phyloP scores from a whole-genome alignment of 306 rosid genomes.

The Lagenaria siceraria region DNA sequence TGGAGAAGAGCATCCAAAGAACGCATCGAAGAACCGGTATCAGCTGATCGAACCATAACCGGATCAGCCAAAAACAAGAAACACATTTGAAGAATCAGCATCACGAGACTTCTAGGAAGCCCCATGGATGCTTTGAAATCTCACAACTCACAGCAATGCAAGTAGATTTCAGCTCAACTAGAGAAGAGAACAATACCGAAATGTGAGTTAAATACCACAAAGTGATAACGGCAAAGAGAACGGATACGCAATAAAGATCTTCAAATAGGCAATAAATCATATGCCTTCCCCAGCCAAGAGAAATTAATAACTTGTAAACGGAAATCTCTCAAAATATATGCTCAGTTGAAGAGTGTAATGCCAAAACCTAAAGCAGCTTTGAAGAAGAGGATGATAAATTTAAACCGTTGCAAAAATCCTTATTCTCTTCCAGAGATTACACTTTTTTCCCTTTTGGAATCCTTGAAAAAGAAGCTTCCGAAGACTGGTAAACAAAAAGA shows the following conservation, averaged over 20 bases:
- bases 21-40: slow-evolving; percentile 3
- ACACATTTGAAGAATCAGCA: slow-evolving; percentile 2
- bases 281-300: not conserved
- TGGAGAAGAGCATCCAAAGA: slow-evolving; percentile 41
- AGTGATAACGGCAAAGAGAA: not conserved
- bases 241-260: slow-evolving; percentile 5
- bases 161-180: not conserved
- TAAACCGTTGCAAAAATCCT: slow-evolving; percentile 8
- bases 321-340: slow-evolving; percentile 1
- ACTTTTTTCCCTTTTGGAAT: slow-evolving; percentile 12
- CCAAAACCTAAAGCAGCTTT: slow-evolving; percentile 5
- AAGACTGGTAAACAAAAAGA: not conserved
- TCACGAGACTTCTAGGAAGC: slow-evolving; percentile 13
- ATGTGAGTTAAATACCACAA: not conserved
- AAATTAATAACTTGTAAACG: not conserved
- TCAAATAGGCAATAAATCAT: slow-evolving; percentile 2
- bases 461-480: slow-evolving; percentile 3
- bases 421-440: slow-evolving; percentile 2
- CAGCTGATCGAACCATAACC: not conserved
- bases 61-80: slow-evolving; percentile 1
- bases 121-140: slow-evolving; percentile 12
- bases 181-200: not conserved
- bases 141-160: not conserved
- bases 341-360: not conserved
- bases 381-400: not conserved